Evolutionary conservation across 768 basidiomycete genomes (phyloP), one percentile per base, ranked within the genome.

Genomic region (Aureoboletus auriporus): DNA sequence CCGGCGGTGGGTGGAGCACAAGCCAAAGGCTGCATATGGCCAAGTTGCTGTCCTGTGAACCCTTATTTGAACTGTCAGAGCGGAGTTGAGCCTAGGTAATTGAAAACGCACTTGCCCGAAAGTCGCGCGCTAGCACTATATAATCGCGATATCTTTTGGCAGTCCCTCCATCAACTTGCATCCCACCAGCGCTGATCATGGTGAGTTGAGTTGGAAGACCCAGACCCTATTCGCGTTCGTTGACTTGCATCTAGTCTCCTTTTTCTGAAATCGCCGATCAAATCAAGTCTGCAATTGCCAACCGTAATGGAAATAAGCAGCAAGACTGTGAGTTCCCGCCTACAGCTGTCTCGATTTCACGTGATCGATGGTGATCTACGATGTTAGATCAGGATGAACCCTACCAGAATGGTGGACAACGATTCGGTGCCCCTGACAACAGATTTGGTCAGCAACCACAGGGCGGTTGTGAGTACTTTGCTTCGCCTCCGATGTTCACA

Each of bases 261-360:
- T 76, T 90, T 58, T 75, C 86, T 31, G 80, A 79, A 49, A 64
- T 90, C 56, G 89, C 86, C 10, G 84, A 89, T 66, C 65, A 89
- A 66, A 80, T 81, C 53, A 65, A 76, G 55, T 65, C 78, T 34
- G 71, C 79, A 3, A 53, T 61, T 81, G 81, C 71, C 56, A 39
- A 26, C 20, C 39, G 34, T 28, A 23, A 23, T 23, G 34, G 23
- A 35, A 36, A 39, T 20, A 47, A 49, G 9, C 39, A 46, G 10
- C 39, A 49, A 10, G 20, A 23, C 20, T 23, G 51, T 54, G 41
- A 51, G 52, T 44, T 27, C 33, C 23, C 27, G 37, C 34, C 47
- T 12, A 14, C 29, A 42, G 8, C 51, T 28, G 17, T 20, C 41
- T 23, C 20, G 20, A 23, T 23, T 4, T 48, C 26, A 34, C 12